Base-by-base conservation (phyloP, 805 yeast genomes). In the Tetrapisispora nanseiensis region DNA sequence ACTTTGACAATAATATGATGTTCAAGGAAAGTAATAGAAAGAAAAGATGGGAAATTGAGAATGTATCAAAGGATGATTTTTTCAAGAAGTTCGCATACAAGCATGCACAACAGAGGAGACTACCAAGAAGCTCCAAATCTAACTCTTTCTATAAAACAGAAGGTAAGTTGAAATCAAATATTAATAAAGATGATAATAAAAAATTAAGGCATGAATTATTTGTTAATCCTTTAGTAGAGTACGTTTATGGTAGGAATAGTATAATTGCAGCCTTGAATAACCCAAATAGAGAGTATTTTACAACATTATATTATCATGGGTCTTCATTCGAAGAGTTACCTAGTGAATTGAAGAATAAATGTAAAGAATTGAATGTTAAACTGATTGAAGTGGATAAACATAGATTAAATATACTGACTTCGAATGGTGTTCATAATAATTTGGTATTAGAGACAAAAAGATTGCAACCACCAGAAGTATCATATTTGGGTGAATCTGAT, bases 401-500 rank as follows among this genome's bases (percentile, higher is more conserved):
- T 48, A 78, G 75, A 24, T 61, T 86, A 50, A 80, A 83, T 51
- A 56, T 66, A 6, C 57, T 84, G 51, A 71, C 86, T 20, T 68
- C 73, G 23, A 74, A 78, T 51, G 89, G 79, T 6, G 85, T 83
- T 11, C 95, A 86, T 63, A 86, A 87, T 59, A 90, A 90, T 15
- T 70, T 78, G 22, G 90, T 83, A 1, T 55, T 85, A 39, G 86
- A 82, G 53, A 74, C 90, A 0, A 74, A 74, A 47, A 61, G 62
- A 6, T 30, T 59, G 33, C 51, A 54, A 33, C 51, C 52, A 2
- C 19, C 39, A 3, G 63, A 59, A 40, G 41, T 59, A 3, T 36
- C 46, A 2, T 44, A 47, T 26, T 52, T 72, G 28, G 71, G 69
- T 1, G 46, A 45, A 10, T 50, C 54, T 20, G 47, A 51, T 26